Evolutionary conservation across 768 basidiomycete species (phyloP).

Genomic region (Amanita fuliginea): DNA sequence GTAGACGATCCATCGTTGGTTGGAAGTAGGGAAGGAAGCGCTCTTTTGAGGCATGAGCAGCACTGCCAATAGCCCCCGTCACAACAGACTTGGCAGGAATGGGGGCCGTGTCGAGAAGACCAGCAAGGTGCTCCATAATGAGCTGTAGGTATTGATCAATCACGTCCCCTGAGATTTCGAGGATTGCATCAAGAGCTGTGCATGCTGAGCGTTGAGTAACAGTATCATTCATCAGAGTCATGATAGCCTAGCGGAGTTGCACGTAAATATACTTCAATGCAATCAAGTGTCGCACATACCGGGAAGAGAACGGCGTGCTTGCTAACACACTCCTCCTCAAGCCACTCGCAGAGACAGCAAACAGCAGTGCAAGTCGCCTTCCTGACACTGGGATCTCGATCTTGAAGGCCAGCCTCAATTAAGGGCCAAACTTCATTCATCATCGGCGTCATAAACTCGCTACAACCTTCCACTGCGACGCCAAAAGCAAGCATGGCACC

Average conservation of each 20-base stretch:
- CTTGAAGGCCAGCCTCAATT: slow-evolving; percentile 79
- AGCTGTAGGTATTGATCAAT: slow-evolving; percentile 86
- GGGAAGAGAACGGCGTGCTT: slow-evolving; percentile 82
- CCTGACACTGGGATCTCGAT: slow-evolving; percentile 74
- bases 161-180: slow-evolving; percentile 86
- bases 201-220: slow-evolving; percentile 89
- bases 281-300: slow-evolving; percentile 29
- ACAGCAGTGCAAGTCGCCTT: slow-evolving; percentile 96
- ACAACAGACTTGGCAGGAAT: slow-evolving; percentile 85
- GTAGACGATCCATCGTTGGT: slow-evolving; percentile 78
- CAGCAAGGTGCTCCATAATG: slow-evolving; percentile 90
- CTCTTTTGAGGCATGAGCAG: slow-evolving; percentile 89
- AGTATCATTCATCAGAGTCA: slow-evolving; percentile 81
- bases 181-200: slow-evolving; percentile 90
- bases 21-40: slow-evolving; percentile 92
- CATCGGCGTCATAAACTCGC: slow-evolving; percentile 92
- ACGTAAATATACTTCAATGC: slow-evolving; percentile 5
- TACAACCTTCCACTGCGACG: slow-evolving; percentile 94
- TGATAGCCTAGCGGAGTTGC: slow-evolving; percentile 51
- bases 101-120: slow-evolving; percentile 81
- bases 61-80: slow-evolving; percentile 95
- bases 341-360: slow-evolving; percentile 94
- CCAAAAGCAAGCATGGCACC: slow-evolving; percentile 94
- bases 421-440: slow-evolving; percentile 91
- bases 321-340: slow-evolving; percentile 83